Conservation (phyloP, 2,329 filamentous ascomycete species). For the Pseudogymnoascus sp. region DNA sequence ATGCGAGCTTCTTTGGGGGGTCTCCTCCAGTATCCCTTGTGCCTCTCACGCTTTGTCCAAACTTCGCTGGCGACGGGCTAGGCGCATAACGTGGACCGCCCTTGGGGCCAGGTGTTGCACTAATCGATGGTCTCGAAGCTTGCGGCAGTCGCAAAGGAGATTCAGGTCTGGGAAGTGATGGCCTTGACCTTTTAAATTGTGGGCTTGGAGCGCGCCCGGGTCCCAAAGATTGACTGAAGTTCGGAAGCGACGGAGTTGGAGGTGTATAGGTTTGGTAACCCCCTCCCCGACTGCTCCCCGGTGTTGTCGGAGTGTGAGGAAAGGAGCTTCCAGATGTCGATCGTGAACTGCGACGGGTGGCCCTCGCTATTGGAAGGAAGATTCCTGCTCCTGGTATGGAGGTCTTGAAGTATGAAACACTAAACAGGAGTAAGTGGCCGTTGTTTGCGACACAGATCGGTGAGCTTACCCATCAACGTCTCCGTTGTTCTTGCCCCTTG, state of each 20-base stretch:
- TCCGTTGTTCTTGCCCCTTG: slow-evolving; percentile 87
- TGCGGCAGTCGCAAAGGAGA: slow-evolving; percentile 69
- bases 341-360: slow-evolving; percentile 57
- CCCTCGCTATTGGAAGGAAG: slow-evolving; percentile 81
- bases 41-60: slow-evolving; percentile 57
- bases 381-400: slow-evolving; percentile 75
- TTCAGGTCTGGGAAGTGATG: slow-evolving; percentile 78
- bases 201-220: slow-evolving; percentile 63
- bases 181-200: slow-evolving; percentile 60
- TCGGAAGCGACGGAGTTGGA: slow-evolving; percentile 58
- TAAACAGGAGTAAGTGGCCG: slow-evolving; percentile 30
- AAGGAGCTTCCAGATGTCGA: slow-evolving; percentile 45
- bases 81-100: slow-evolving; percentile 50
- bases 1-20: slow-evolving; percentile 46
- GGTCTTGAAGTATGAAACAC: slow-evolving; percentile 74
- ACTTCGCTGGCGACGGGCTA: slow-evolving; percentile 54
- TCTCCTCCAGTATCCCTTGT: slow-evolving; percentile 45
- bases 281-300: slow-evolving; percentile 41
- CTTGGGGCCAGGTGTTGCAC: slow-evolving; percentile 42
- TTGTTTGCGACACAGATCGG: slow-evolving; percentile 14
- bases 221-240: slow-evolving; percentile 84
- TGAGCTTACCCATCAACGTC: slow-evolving; percentile 80
- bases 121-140: slow-evolving; percentile 50
- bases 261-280: slow-evolving; percentile 54
- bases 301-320: slow-evolving; percentile 63